Conservation (phyloP, 2,329 filamentous ascomycete species). For the Teratosphaeria epicoccoides region DNA sequence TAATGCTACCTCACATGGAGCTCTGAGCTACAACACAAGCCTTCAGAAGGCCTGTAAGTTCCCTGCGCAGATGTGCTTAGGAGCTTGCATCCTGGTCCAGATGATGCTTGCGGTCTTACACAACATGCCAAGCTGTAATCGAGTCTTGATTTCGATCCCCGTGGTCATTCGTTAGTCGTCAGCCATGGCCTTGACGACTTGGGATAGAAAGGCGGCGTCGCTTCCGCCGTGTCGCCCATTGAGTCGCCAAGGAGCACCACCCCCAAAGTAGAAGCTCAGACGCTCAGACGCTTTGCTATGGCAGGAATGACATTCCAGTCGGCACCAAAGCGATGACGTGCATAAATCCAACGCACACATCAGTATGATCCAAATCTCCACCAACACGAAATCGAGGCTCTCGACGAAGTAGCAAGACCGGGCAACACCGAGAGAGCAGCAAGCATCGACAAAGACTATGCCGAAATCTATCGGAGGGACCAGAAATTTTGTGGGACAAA, state of each 20-base stretch:
- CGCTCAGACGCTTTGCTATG: not conserved
- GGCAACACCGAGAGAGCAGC: constrained; percentile 8
- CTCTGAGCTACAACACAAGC: too few species aligned
- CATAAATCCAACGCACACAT: constrained; percentile 7
- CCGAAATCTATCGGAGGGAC: constrained; percentile 18
- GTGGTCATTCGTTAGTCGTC: too few species aligned
- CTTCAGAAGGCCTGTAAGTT: too few species aligned
- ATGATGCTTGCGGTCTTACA: too few species aligned
- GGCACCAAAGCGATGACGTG: constrained; percentile 9
- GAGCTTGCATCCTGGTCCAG: too few species aligned
- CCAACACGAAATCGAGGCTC: constrained; percentile 8
- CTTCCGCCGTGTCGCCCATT: not conserved
- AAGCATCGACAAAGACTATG: constrained; percentile 7
- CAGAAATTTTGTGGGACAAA: too few species aligned
- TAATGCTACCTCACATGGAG: too few species aligned
- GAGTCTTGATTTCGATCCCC: too few species aligned
- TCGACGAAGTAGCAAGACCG: constrained; percentile 8
- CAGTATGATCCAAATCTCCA: constrained; percentile 12
- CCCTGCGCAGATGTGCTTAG: too few species aligned
- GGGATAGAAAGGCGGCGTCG: not conserved
- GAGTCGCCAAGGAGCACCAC: not conserved
- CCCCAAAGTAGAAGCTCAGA: not conserved
- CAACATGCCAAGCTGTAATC: too few species aligned
- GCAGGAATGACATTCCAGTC: not conserved
- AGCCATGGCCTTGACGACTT: not conserved